These are phyloP conservation scores for Pterulicium gracile DNA, from an alignment of 1,284 basidiomycete species.

Conservation along the genomic window DNA sequence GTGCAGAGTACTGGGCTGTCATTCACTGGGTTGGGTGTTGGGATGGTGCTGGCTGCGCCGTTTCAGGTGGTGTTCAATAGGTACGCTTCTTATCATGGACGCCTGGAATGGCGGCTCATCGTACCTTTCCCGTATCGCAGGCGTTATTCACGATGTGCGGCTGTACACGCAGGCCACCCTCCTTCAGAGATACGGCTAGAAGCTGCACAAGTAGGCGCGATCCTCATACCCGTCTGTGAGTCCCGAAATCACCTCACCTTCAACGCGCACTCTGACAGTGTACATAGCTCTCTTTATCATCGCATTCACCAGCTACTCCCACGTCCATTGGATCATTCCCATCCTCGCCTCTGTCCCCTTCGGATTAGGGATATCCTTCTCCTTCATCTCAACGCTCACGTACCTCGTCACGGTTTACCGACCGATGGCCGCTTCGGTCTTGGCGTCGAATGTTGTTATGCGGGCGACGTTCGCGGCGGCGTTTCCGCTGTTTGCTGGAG, in stretches of 20 bases:
- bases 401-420: conserved; percentile 30
- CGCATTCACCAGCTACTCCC: conserved; percentile 31
- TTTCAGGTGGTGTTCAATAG: conserved; percentile 58
- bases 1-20: conserved; percentile 49
- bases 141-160: not conserved
- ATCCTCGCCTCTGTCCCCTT: conserved; percentile 26
- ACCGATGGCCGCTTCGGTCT: conserved; percentile 35
- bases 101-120: no score
- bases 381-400: conserved; percentile 32
- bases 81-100: conserved; percentile 19
- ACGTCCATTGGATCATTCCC: conserved; percentile 35
- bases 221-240: not conserved
- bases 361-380: conserved; percentile 23
- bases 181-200: not conserved
- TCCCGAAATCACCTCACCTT: no score
- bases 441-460: conserved; percentile 36
- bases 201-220: not conserved
- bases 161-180: not conserved
- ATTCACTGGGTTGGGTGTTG: conserved; percentile 66
- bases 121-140: not conserved
- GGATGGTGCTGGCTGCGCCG: conserved; percentile 44
- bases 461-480: conserved; percentile 32
- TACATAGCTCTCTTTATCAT: conserved; percentile 12
- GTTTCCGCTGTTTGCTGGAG: conserved; percentile 27
- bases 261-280: no score